Conservation (phyloP, 208 protist genomes). For the Balamuthia mandrillaris region DNA sequence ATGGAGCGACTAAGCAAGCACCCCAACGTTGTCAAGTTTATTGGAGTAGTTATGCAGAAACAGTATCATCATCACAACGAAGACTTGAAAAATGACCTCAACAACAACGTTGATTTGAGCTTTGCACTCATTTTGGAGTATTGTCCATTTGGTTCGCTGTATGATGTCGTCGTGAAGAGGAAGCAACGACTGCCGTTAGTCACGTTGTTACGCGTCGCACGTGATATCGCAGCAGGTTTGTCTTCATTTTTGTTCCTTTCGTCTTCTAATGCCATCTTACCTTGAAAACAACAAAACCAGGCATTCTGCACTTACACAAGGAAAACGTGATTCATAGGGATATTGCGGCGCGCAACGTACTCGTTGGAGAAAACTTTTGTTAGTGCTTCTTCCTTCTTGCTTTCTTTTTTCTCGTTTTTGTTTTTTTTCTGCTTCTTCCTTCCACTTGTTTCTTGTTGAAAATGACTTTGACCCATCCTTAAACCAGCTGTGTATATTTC, state of each 20-base stretch:
- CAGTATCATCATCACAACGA: background rate
- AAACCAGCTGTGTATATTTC: background rate
- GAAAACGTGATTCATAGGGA: background rate
- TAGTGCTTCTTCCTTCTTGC: background rate
- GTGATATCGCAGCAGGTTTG: slow-evolving; percentile 19
- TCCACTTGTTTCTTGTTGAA: too few species aligned
- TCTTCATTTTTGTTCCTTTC: too few species aligned
- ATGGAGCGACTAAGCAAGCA: slow-evolving; percentile 37
- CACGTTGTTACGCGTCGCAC: slow-evolving; percentile 5
- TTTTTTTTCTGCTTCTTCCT: too few species aligned
- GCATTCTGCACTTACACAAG: background rate
- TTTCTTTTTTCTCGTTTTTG: too few species aligned
- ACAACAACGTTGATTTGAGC: background rate
- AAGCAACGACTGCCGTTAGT: slow-evolving; percentile 12
- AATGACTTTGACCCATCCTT: background rate
- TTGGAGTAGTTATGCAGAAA: background rate
- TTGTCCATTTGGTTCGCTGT: background rate
- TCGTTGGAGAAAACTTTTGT: background rate
- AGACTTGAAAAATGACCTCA: background rate
- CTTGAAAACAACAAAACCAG: too few species aligned
- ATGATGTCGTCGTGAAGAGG: slow-evolving; percentile 29
- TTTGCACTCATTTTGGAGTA: slow-evolving; percentile 28
- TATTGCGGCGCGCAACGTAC: slow-evolving; percentile 15
- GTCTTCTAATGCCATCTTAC: too few species aligned
- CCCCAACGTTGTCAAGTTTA: slow-evolving; percentile 36